A percentile compares a stretch with the other conserved stretches of the same genome.
phyloP scores from a whole-genome alignment of 169 alveolate species.

The Plasmodium ovale region DNA sequence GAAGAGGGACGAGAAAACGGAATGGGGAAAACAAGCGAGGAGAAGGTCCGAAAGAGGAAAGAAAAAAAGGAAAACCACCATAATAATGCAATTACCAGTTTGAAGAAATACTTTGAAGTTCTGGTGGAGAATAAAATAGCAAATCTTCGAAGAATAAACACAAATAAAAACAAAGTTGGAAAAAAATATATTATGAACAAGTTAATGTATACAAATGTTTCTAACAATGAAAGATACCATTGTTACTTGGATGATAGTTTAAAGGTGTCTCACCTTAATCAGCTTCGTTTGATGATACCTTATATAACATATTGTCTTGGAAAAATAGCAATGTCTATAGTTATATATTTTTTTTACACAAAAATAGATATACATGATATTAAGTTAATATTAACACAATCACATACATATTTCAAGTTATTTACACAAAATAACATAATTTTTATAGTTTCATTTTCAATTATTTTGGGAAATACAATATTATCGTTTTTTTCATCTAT shows the following conservation, averaged over 20 bases:
- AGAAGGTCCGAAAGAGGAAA: background rate
- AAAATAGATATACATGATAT: constrained; percentile 7
- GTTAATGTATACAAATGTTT: constrained; percentile 45
- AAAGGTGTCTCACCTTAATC: constrained; percentile 43
- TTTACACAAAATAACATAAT: constrained; percentile 49
- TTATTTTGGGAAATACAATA: constrained; percentile 48
- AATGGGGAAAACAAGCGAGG: background rate
- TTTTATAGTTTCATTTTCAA: constrained; percentile 34
- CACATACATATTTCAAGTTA: constrained; percentile 26
- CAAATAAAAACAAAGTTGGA: constrained; percentile 24
- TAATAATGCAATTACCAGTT: background rate
- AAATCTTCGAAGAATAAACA: constrained; percentile 16
- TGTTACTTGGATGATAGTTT: constrained; percentile 53
- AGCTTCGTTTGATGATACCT: constrained; percentile 66
- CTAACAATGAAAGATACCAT: constrained; percentile 45
- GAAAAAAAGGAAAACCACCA: too few relatives aligned
- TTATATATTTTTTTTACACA: constrained; percentile 46
- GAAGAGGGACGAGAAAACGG: background rate
- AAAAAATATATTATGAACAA: constrained; percentile 48
- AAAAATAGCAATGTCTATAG: constrained; percentile 50
- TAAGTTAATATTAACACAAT: constrained; percentile 25
- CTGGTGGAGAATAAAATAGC: constrained; percentile 10
- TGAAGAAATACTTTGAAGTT: constrained; percentile 26
- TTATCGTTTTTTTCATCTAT: constrained; percentile 52
- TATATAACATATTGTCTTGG: constrained; percentile 53